These are phyloP conservation scores for Dothideomycetidae sp. DNA, from an alignment of 2,329 filamentous ascomycete species.

Conservation along the genomic window DNA sequence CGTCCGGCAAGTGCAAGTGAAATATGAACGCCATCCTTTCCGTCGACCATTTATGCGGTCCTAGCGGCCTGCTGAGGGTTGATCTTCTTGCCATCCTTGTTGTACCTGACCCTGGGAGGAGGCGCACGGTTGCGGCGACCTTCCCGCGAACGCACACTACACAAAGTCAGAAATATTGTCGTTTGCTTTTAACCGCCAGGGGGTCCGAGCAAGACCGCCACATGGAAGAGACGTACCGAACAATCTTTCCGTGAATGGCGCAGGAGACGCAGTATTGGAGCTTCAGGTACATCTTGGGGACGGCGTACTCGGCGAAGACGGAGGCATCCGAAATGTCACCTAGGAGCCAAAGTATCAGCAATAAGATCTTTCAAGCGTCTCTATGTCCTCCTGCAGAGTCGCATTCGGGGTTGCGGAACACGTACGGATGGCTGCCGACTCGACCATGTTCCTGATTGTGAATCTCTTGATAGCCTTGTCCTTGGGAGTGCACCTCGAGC, in stretches of 20 bases:
- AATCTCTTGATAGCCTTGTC: conserved; percentile 99
- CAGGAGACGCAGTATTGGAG: conserved; percentile 99
- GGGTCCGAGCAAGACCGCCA: too few species aligned
- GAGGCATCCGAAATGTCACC: conserved; percentile 99
- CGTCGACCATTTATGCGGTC: conserved; percentile 30
- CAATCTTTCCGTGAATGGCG: conserved; percentile 99
- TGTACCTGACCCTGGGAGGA: conserved; percentile 94
- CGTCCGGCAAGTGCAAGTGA: neutral
- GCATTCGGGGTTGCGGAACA: conserved; percentile 28
- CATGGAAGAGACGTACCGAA: conserved; percentile 61
- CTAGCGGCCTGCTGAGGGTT: conserved; percentile 68
- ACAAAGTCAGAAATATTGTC: conserved; percentile 14
- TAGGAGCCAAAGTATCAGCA: conserved; percentile 26
- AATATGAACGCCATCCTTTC: conserved; percentile 4
- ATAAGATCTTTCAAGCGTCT: conserved; percentile 1
- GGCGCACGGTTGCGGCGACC: conserved; percentile 98
- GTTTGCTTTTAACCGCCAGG: conserved; percentile 7
- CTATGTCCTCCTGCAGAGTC: too few species aligned
- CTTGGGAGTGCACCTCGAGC: conserved; percentile 76
- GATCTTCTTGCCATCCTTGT: conserved; percentile 99
- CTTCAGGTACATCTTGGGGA: conserved; percentile 99
- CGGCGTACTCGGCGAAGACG: conserved; percentile 97
- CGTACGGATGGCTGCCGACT: conserved; percentile 98
- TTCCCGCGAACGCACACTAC: conserved; percentile 88
- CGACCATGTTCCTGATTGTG: conserved; percentile 99